Evolutionary conservation across 768 basidiomycete species (phyloP), one percentile per base, ranked within the genome.

Genomic region (Myochromella boudieri): DNA sequence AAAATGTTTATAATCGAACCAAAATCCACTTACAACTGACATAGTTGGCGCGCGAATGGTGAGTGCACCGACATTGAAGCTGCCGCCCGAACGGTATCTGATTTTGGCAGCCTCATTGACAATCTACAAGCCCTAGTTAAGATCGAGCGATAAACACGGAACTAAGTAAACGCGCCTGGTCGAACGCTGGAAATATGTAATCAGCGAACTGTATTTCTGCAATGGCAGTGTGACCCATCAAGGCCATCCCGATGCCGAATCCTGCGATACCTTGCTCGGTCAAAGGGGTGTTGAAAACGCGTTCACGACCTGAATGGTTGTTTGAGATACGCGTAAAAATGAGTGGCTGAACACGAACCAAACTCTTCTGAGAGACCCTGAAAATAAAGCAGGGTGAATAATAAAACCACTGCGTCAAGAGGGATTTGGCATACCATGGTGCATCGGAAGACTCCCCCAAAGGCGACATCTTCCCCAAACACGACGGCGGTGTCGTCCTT

Each of bases 21-120:
- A 69, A 75, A 26, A 10, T 18, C 17, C 37, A 70, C 76, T 58
- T 52, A 78, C 76, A n/a, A 97, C 95, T 6, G 91, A 81, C 85
- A 94, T 94, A 7, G 89, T 87, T 1, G 93, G 93, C 25, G 87
- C 84, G 20, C 90, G 81, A 38, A 93, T 80, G 1, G 90, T 94
- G 17, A 93, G 70, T 4, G 81, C 80, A 17, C 93, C 92, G n/a
- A 84, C 85, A 47, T 89, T 82, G 66, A 78, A 94, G 41, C 78
- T 74, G 0, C 91, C 91, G 25, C 90, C 92, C 18, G 91, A 91
- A 22, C 92, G 88, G 61, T 92, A 97, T 27, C 92, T 78, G 53
- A 86, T 82, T 66, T 97, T 97, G 28, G 95, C 93, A 1, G 92
- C 94, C 70, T 97, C 94, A 54, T 95, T 97, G 31, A 97, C 92